Evolutionary conservation across 2,329 filamentous ascomycete genomes (phyloP).

Genomic region (Trichoderma sp.): DNA sequence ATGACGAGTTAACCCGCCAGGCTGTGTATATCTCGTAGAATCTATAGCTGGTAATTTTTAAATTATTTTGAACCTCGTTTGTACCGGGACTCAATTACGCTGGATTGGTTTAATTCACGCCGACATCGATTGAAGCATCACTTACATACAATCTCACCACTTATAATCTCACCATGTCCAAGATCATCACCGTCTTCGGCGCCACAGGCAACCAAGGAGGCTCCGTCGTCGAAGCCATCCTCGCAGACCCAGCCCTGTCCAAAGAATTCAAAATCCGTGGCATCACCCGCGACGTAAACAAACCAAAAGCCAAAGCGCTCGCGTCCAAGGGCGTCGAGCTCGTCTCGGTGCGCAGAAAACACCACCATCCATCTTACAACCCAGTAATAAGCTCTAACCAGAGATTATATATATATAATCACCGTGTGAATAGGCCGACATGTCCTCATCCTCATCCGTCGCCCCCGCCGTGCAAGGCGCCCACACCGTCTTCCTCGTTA

Average conservation of each 20-base stretch:
- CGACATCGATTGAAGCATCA: neutral
- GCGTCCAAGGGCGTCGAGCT: conserved; percentile 43
- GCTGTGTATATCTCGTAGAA: neutral
- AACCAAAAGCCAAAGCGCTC: conserved; percentile 40
- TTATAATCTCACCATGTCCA: conserved; percentile 32
- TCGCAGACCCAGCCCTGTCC: conserved; percentile 45
- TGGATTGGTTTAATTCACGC: neutral
- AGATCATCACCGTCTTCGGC: conserved; percentile 45
- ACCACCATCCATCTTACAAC: neutral
- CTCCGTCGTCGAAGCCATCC: conserved; percentile 45
- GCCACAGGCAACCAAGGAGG: conserved; percentile 51
- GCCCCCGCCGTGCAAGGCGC: conserved; percentile 41
- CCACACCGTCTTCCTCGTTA: conserved; percentile 44
- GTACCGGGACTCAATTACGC: neutral
- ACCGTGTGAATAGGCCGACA: conserved; percentile 37
- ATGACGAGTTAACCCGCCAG: neutral
- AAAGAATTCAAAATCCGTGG: conserved; percentile 45
- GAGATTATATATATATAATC: neutral
- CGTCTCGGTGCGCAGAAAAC: conserved; percentile 32
- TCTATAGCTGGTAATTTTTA: neutral
- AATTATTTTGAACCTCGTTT: neutral
- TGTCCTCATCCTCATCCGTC: conserved; percentile 37
- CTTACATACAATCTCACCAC: conserved; percentile 9
- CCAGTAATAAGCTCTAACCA: neutral
- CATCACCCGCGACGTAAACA: conserved; percentile 46